Conservation (phyloP, 257 asterid genomes). For the Solanum bulbocastanum region DNA sequence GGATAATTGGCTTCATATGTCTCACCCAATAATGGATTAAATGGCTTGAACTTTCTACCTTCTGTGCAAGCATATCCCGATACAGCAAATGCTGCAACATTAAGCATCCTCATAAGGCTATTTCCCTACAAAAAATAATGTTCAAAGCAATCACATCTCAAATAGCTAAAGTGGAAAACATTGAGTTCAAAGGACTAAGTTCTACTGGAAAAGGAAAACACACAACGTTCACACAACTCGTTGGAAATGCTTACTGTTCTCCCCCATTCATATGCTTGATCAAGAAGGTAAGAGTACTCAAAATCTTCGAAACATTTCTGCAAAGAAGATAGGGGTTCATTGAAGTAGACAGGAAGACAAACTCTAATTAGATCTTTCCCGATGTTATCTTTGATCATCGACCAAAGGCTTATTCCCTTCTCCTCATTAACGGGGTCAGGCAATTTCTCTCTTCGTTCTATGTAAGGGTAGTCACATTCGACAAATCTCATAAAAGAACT, state of each 20-base stretch:
- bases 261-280: slow-evolving; percentile 17
- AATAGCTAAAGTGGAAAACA: not conserved
- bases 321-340: slow-evolving; percentile 13
- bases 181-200: not conserved
- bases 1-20: slow-evolving; percentile 19
- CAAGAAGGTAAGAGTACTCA: slow-evolving; percentile 14
- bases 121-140: slow-evolving; percentile 5
- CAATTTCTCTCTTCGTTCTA: slow-evolving; percentile 7
- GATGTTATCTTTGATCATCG: slow-evolving; percentile 14
- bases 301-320: slow-evolving; percentile 12
- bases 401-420: slow-evolving; percentile 15
- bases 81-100: slow-evolving; percentile 22
- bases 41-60: slow-evolving; percentile 18
- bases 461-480: not conserved
- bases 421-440: slow-evolving; percentile 15
- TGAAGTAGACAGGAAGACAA: slow-evolving; percentile 16
- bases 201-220: not conserved
- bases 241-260: slow-evolving; percentile 4
- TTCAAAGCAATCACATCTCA: not conserved
- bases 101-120: slow-evolving; percentile 13
- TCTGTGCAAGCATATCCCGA: slow-evolving; percentile 21
- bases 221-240: not conserved
- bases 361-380: slow-evolving; percentile 15
- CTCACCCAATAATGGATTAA: slow-evolving; percentile 19
- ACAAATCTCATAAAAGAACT: not conserved